These are phyloP conservation scores for Schwanniomyces etchellsii DNA, from an alignment of 1,139 yeast species.

Conservation along the genomic window DNA sequence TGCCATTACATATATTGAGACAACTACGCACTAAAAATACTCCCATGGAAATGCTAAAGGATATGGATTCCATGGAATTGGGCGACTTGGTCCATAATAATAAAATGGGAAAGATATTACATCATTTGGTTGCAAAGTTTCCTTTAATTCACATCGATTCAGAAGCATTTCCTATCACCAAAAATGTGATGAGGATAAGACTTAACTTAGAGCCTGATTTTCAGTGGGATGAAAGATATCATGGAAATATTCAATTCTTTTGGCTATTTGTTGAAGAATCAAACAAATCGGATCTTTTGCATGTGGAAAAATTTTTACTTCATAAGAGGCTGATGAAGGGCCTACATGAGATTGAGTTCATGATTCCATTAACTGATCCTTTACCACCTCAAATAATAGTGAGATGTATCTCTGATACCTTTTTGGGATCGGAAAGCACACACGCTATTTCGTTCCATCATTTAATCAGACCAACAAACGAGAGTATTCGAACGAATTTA, in stretches of 20 bases:
- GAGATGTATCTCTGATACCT: slow-evolving; percentile 72
- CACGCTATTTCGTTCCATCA: slow-evolving; percentile 87
- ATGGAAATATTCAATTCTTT: slow-evolving; percentile 80
- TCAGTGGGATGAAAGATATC: slow-evolving; percentile 74
- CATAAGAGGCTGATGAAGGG: slow-evolving; percentile 51
- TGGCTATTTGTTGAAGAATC: slow-evolving; percentile 94
- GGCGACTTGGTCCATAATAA: slow-evolving; percentile 87
- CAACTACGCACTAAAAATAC: slow-evolving; percentile 63
- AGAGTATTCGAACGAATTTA: slow-evolving; percentile 76
- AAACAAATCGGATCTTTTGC: slow-evolving; percentile 66
- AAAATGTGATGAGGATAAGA: slow-evolving; percentile 79
- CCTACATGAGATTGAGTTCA: slow-evolving; percentile 77
- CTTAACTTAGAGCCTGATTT: slow-evolving; percentile 69
- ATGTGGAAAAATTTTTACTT: slow-evolving; percentile 74
- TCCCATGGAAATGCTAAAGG: slow-evolving; percentile 65
- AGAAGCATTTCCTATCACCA: slow-evolving; percentile 87
- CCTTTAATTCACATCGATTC: slow-evolving; percentile 72
- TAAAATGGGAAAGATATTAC: slow-evolving; percentile 63
- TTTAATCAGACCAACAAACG: slow-evolving; percentile 81
- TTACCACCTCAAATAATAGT: slow-evolving; percentile 83
- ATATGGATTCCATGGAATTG: slow-evolving; percentile 68
- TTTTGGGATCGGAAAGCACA: slow-evolving; percentile 82
- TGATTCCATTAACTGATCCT: slow-evolving; percentile 88
- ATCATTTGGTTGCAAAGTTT: slow-evolving; percentile 59
- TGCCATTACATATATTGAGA: slow-evolving; percentile 61